These are phyloP conservation scores for Trypanosoma avium DNA, from an alignment of 208 protist species.

Conservation along the genomic window DNA sequence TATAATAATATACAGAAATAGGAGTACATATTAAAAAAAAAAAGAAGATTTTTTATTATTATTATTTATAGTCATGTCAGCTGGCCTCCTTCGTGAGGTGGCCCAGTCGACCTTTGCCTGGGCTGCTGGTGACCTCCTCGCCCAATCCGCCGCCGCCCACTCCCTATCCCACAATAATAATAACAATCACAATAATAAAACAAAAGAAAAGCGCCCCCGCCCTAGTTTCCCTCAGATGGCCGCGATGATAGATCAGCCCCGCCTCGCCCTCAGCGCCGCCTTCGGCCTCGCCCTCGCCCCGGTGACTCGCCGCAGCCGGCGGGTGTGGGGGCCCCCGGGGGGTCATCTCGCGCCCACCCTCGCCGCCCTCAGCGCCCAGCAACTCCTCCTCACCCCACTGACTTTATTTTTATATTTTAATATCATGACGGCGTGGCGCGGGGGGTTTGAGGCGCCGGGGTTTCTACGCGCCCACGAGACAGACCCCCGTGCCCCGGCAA, in stretches of 20 bases:
- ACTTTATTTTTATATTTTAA: conserved; percentile 71
- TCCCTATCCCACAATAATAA: too few relatives aligned
- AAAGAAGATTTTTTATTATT: too few relatives aligned
- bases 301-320: conserved; percentile 27
- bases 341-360: too few relatives aligned
- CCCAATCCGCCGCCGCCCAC: conserved; percentile 76
- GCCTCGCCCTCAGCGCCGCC: conserved; percentile 34
- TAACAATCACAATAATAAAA: too few relatives aligned
- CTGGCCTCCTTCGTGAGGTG: neutral
- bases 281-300: conserved; percentile 50
- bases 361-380: conserved; percentile 54
- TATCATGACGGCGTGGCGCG: conserved; percentile 51
- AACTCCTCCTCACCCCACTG: conserved; percentile 67
- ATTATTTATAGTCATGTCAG: too few relatives aligned
- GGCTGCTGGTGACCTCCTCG: conserved; percentile 61
- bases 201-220: conserved; percentile 34
- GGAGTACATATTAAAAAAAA: too few relatives aligned
- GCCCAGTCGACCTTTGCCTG: conserved; percentile 34
- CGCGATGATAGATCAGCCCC: conserved; percentile 52
- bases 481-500: conserved; percentile 27
- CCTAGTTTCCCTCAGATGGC: conserved; percentile 70
- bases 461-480: conserved; percentile 39
- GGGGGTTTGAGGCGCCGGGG: conserved; percentile 53
- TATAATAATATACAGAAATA: too few relatives aligned
- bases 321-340: conserved; percentile 20